phyloP scores from a whole-genome alignment of 1,139 yeast species.

The Saccharomycopsis hybrid region DNA sequence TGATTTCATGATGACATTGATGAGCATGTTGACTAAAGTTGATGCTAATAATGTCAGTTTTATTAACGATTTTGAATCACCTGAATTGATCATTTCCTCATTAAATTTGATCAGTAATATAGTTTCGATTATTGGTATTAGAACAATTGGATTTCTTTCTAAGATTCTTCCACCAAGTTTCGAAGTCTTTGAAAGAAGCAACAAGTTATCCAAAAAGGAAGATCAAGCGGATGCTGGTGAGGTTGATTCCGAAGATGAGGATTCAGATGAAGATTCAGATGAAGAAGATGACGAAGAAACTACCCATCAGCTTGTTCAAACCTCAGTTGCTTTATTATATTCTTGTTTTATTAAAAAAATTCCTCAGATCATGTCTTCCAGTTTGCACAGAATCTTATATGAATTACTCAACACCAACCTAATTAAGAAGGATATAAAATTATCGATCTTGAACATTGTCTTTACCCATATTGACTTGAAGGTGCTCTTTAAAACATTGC shows the following conservation, averaged over 20 bases:
- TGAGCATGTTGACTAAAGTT: conserved; percentile 48
- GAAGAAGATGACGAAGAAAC: conserved; percentile 26
- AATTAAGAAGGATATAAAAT: conserved; percentile 54
- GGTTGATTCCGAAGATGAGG: conserved; percentile 20
- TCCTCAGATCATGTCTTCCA: conserved; percentile 78
- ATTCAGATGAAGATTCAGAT: conserved; percentile 25
- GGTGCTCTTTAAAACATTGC: conserved; percentile 54
- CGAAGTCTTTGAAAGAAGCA: conserved; percentile 44
- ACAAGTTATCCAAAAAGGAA: conserved; percentile 21
- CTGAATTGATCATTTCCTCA: conserved; percentile 70
- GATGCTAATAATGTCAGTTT: conserved; percentile 36
- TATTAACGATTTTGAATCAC: conserved; percentile 33
- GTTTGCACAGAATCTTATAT: conserved; percentile 51
- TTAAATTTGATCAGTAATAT: conserved; percentile 66
- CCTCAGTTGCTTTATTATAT: conserved; percentile 63
- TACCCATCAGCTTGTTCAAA: conserved; percentile 40
- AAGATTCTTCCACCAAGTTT: conserved; percentile 75
- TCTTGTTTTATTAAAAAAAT: conserved; percentile 75
- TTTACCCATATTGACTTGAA: conserved; percentile 65
- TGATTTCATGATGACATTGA: conserved; percentile 40
- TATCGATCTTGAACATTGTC: conserved; percentile 57
- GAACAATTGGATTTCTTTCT: conserved; percentile 78
- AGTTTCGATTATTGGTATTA: conserved; percentile 73
- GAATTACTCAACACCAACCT: conserved; percentile 50
- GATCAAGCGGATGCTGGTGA: conserved; percentile 23